Conservation (phyloP, 2,329 filamentous ascomycete species). For the Alternaria gansuensis region DNA sequence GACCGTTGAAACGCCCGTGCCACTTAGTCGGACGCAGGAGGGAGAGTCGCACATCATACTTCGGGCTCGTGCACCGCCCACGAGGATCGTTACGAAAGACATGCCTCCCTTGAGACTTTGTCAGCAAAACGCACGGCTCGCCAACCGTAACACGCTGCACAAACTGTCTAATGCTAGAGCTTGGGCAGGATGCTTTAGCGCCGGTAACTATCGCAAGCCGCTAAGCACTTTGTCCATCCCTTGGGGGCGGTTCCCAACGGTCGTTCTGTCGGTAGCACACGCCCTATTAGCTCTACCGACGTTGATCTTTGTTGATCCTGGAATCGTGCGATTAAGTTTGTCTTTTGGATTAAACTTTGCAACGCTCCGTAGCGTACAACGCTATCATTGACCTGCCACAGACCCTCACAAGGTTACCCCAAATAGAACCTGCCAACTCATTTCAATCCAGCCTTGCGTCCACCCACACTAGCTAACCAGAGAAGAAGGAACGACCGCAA, state of each 20-base stretch:
- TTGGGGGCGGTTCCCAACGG: constrained; percentile 20
- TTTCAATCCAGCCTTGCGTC: constrained; percentile 18
- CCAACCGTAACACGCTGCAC: constrained; percentile 11
- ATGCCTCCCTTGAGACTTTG: constrained; percentile 3
- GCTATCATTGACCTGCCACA: background rate
- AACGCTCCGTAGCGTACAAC: constrained; percentile 7
- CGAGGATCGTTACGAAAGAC: constrained; percentile 7
- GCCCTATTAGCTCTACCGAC: constrained; percentile 6
- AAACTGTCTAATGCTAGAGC: constrained; percentile 26
- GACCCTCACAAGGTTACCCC: constrained; percentile 1
- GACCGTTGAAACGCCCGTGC: constrained; percentile 4
- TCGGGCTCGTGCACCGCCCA: constrained; percentile 11
- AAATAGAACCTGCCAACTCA: constrained; percentile 9
- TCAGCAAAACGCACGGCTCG: constrained; percentile 6
- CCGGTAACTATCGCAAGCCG: constrained; percentile 29
- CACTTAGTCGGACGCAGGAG: constrained; percentile 4
- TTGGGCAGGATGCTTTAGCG: constrained; percentile 22
- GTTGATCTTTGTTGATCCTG: constrained; percentile 6
- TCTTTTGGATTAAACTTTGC: background rate
- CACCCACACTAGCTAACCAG: constrained; percentile 3
- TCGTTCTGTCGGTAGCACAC: constrained; percentile 21
- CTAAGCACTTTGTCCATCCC: constrained; percentile 27
- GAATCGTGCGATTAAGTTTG: constrained; percentile 12
- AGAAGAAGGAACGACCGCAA: constrained; percentile 20
- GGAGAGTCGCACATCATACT: constrained; percentile 4